Evolutionary conservation across 1,139 yeast species (phyloP), one percentile per base, ranked within the genome.

Genomic region (Sugiyamaella paludigena): DNA sequence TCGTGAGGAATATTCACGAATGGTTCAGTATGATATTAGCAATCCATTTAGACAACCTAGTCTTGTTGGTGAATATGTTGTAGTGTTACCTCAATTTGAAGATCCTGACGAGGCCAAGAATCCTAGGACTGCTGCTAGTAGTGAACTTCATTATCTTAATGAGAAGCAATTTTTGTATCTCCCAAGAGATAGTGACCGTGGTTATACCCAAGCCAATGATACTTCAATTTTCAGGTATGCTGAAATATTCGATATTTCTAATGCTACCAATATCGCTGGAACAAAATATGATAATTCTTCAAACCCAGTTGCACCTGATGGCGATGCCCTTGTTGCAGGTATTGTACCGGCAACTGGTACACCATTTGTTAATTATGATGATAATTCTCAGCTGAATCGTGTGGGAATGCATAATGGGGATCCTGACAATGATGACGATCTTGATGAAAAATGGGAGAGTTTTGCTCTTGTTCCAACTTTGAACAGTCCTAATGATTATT

Each of bases 361-460:
- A 19, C 44, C 49, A 8, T 54, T 54, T 36, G 33, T 54, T 19
- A 48, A 54, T 29, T 54, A 50, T 42, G 45, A 54, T 28, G 33
- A 43, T 31, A 49, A 46, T n/a, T 30, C 45, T 16, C 51, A 54
- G 31, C 40, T 54, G 15, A 48, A 45, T 26, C 38, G 50, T 36
- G 51, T 54, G n/a, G 57, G 55, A 7, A 33, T 50, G 37, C 54
- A 52, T 36, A 54, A 54, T 36, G 50, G 54, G 7, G 55, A 48
- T 29, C 50, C 55, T 12, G 33, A 47, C 30, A 43, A 43, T 32
- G 40, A 47, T 8, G 39, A 37, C 12, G 54, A 54, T 26, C 47
- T 54, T 13, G 52, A 54, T 40, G 53, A 50, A 27, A 54, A 54
- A 30, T 54, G 55, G 55, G 57, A 54, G 41, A 48, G 53, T 35